A percentile compares a stretch with the other conserved stretches of the same genome.
Evolutionary conservation across 2,329 filamentous ascomycete species (phyloP).

Genomic region (Fulvia fulva): DNA sequence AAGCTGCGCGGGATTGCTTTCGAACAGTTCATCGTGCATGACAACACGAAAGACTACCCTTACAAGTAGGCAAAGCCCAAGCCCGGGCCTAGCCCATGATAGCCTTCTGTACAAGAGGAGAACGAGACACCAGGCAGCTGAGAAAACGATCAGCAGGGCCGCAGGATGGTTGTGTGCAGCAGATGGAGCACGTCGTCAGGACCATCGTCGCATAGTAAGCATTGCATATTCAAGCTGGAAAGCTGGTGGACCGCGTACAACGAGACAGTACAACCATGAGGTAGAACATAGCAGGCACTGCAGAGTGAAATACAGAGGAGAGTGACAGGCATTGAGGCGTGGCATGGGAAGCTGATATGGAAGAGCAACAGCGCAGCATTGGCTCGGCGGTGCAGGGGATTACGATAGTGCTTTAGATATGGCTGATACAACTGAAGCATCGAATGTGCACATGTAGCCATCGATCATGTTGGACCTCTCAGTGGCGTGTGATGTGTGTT

Average conservation of each 20-base stretch:
- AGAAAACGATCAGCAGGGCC: background rate
- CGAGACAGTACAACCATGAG: background rate
- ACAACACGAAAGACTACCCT: slow-evolving; percentile 17
- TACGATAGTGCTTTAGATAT: too few relatives aligned
- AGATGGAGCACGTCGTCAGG: too few relatives aligned
- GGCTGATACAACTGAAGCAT: too few relatives aligned
- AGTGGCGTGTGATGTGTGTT: too few relatives aligned
- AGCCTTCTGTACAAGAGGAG: background rate
- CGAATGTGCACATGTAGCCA: too few relatives aligned
- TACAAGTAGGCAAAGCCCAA: background rate
- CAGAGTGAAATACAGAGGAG: too few relatives aligned
- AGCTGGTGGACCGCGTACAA: background rate
- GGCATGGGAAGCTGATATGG: background rate
- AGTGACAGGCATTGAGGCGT: background rate
- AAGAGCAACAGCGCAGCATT: background rate
- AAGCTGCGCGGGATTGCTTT: slow-evolving; percentile 21
- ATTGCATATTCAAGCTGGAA: background rate
- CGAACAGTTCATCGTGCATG: slow-evolving; percentile 22
- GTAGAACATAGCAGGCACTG: too few relatives aligned
- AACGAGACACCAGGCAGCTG: background rate
- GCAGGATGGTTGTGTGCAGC: background rate
- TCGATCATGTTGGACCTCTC: too few relatives aligned
- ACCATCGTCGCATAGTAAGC: background rate
- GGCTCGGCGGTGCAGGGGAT: too few relatives aligned
- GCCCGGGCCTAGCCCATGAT: background rate